Conservation (phyloP, 139 green algal species). For the Astrephomene gubernaculifera region DNA sequence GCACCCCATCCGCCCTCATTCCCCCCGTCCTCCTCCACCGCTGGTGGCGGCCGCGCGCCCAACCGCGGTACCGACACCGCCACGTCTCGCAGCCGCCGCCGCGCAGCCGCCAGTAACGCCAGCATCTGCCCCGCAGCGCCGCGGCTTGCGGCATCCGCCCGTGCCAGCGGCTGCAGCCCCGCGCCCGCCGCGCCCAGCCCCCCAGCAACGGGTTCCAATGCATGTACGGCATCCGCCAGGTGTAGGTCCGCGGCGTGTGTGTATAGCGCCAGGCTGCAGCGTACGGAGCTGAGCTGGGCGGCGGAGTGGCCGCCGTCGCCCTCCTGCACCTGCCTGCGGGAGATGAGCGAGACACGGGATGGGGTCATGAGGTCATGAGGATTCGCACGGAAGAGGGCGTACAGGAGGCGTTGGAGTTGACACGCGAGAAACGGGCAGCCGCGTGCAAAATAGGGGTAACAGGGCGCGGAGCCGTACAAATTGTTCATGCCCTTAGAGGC, state of each 20-base stretch:
- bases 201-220: not conserved
- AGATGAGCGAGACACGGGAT: not conserved
- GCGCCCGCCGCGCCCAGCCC: not conserved
- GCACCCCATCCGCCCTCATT: not conserved
- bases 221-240: not conserved
- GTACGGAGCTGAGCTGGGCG: slow-evolving; percentile 13
- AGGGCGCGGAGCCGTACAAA: no score
- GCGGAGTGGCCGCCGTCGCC: not conserved
- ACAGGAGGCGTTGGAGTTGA: no score
- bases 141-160: not conserved
- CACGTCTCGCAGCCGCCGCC: not conserved
- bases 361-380: no score
- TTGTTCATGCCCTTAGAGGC: no score
- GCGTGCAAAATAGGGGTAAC: no score
- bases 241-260: slow-evolving; percentile 3
- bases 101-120: not conserved
- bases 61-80: not conserved
- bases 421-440: no score
- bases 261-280: slow-evolving; percentile 17
- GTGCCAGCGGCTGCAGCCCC: not conserved
- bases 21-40: not conserved
- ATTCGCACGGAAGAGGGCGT: no score
- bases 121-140: not conserved
- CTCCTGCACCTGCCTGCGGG: slow-evolving; percentile 4
- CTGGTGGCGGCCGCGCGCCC: not conserved